phyloP scores from a whole-genome alignment of 306 rosid species.

The Morella rubra region DNA sequence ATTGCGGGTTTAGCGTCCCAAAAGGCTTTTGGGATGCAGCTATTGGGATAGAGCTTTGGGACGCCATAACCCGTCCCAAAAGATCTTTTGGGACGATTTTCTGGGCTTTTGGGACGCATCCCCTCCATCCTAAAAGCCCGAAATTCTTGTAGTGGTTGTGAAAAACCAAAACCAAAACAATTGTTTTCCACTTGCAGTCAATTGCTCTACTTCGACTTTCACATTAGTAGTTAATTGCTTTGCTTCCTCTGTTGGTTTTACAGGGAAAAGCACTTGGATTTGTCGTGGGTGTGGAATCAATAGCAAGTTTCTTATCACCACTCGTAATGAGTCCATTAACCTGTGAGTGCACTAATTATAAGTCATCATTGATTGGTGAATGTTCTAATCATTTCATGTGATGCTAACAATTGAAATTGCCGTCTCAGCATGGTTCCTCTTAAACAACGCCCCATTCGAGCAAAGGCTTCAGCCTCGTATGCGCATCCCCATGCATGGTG shows the following conservation, averaged over 20 bases:
- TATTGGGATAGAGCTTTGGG: too few species aligned
- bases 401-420: background rate
- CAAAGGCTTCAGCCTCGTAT: slow-evolving; percentile 80
- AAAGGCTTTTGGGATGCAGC: too few species aligned
- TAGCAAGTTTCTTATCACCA: slow-evolving; percentile 72
- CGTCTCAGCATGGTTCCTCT: slow-evolving; percentile 73
- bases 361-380: background rate
- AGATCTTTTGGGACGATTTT: too few species aligned
- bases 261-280: slow-evolving; percentile 85
- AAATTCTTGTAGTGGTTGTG: too few species aligned
- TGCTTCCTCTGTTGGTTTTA: background rate
- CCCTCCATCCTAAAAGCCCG: too few species aligned
- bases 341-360: slow-evolving; percentile 40
- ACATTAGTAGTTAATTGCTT: background rate
- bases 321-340: slow-evolving; percentile 81
- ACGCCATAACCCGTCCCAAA: too few species aligned
- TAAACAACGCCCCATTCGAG: slow-evolving; percentile 76
- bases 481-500: slow-evolving; percentile 74
- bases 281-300: slow-evolving; percentile 73
- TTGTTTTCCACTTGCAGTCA: too few species aligned
- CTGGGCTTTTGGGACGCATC: too few species aligned
- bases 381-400: background rate
- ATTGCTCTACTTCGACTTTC: background rate
- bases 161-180: too few species aligned
- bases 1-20: too few species aligned